These are phyloP conservation scores for Ophidiomyces ophidiicola DNA, from an alignment of 2,329 filamentous ascomycete genomes.

Conservation along the genomic window DNA sequence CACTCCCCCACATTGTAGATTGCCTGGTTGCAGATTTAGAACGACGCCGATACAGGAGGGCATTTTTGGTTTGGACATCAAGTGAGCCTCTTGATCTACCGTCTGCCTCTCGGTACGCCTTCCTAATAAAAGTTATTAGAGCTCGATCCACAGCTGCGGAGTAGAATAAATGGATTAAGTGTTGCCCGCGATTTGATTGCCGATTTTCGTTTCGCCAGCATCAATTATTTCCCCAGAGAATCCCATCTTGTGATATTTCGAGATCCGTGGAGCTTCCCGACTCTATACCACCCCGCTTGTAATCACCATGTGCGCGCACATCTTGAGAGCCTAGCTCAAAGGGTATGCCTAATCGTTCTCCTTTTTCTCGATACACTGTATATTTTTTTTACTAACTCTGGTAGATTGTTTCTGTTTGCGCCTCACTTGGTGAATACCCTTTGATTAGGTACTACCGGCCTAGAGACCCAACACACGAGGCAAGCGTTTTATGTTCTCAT, in stretches of 20 bases:
- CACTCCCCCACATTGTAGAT: conserved; percentile 77
- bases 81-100: conserved; percentile 32
- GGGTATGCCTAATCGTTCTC: conserved; percentile 43
- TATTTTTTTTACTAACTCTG: conserved; percentile 12
- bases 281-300: conserved; percentile 81
- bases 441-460: conserved; percentile 85
- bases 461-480: conserved; percentile 64
- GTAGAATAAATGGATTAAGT: conserved; percentile 60
- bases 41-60: conserved; percentile 63
- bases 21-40: conserved; percentile 90
- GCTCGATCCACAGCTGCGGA: conserved; percentile 56
- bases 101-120: background rate
- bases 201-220: conserved; percentile 68
- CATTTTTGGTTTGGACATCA: conserved; percentile 75
- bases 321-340: conserved; percentile 74
- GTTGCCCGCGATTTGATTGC: conserved; percentile 60
- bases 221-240: conserved; percentile 84
- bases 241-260: conserved; percentile 82
- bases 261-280: conserved; percentile 91
- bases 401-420: conserved; percentile 74
- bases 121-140: conserved; percentile 34
- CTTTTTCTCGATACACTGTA: conserved; percentile 10
- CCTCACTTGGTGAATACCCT: conserved; percentile 85
- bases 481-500: conserved; percentile 73
- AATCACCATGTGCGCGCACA: conserved; percentile 72